Evolutionary conservation across 306 rosid species (phyloP), one percentile per base, ranked within the genome.

Genomic region (Betula pendula): DNA sequence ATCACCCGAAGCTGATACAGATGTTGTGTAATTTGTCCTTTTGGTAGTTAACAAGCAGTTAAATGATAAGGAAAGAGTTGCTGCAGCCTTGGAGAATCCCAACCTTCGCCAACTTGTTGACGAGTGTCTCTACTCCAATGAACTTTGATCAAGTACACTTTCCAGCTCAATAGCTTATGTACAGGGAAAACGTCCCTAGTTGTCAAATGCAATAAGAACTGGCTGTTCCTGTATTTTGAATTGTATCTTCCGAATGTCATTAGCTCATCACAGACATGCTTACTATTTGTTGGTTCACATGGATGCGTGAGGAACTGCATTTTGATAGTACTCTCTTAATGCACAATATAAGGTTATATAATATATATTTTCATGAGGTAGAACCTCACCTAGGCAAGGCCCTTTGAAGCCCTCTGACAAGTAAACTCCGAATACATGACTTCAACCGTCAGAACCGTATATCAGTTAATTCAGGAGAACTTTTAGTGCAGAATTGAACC

Each of bases 61-160:
- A 80, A 94, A 94, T 79, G 98, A 94, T 63, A 94, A 94, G 84
- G 98, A 94, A 78, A 81, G 98, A 87, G 89, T 94, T 13, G 97
- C 97, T 53, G 98, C 98, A 15, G 98, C 97, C 35, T 49, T 94
- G 87, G 97, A 94, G 89, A 92, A 94, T 88, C 97, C 97, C 70
- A 94, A 94, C 87, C 90, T 94, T 80, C 89, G 96, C 82, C 95
- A 94, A 83, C 98, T 94, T 71, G 98, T 94, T 70, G 97, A 92
- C 16, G 98, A 90, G 89, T 94, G 98, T 75, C 95, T 94, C 65
- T 78, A 75, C 80, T 94, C 98, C 49, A 90, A 79, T 80, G 97
- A 94, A 80, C 92, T 94, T 60, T 94, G 89, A 94, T 24, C 86
- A 81, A 62, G 72, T 59, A 19, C 25, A 68, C 22, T 52, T 63